Conservation (phyloP, 2,329 filamentous ascomycete species). For the Fusarium lyarnte region DNA sequence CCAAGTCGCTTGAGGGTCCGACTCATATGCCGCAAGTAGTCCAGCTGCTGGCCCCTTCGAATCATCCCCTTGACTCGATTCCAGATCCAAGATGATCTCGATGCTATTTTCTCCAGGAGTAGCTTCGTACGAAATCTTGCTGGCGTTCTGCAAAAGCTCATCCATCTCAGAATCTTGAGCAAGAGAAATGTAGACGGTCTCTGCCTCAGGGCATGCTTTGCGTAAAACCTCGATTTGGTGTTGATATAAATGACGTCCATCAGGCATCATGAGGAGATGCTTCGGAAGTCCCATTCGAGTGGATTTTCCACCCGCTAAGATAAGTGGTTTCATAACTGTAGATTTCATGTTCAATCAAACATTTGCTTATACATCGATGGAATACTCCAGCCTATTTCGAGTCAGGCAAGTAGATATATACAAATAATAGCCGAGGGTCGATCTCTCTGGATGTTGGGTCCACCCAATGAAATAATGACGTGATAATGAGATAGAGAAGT, state of each 20-base stretch:
- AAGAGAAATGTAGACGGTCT: background rate
- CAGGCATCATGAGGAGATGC: background rate
- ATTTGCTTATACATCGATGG: fast-evolving
- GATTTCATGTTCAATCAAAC: fast-evolving
- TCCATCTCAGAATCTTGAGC: background rate
- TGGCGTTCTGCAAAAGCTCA: fast-evolving
- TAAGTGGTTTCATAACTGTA: background rate
- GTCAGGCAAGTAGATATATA: background rate
- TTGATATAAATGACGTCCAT: background rate
- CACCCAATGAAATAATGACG: background rate
- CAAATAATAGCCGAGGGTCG: background rate
- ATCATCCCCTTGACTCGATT: background rate
- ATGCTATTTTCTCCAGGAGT: background rate
- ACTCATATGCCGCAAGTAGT: background rate
- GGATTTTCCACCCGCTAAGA: background rate
- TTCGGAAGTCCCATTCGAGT: background rate
- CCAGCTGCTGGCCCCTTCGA: background rate
- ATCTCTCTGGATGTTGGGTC: background rate
- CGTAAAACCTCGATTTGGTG: background rate
- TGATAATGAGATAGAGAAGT: background rate
- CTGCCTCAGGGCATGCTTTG: background rate
- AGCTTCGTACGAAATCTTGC: fast-evolving
- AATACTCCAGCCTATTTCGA: fast-evolving
- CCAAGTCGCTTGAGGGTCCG: background rate
- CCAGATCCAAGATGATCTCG: fast-evolving